phyloP scores from a whole-genome alignment of 345 rosid genomes.

The Boechera stricta region DNA sequence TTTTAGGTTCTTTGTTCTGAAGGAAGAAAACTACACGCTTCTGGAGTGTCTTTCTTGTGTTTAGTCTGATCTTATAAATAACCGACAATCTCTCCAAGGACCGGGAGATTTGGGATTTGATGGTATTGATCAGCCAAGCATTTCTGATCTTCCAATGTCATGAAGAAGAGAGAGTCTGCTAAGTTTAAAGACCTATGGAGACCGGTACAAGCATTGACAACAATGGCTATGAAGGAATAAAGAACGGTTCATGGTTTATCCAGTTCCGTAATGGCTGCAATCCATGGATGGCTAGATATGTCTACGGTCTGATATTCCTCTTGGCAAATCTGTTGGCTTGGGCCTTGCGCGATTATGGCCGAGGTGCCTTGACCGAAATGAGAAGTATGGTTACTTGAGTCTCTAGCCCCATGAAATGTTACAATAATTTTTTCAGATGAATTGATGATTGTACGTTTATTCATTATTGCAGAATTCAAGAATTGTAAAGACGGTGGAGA shows the following conservation, averaged over 20 bases:
- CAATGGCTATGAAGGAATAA: conserved; percentile 47
- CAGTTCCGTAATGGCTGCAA: conserved; percentile 80
- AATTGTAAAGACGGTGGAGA: conserved; percentile 68
- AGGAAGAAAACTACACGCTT: neutral
- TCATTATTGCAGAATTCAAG: conserved; percentile 60
- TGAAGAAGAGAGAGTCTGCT: conserved; percentile 49
- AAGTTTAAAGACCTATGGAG: conserved; percentile 57
- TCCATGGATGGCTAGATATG: conserved; percentile 98
- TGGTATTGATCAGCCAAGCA: neutral
- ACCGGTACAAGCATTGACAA: conserved; percentile 46
- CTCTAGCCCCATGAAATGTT: neutral
- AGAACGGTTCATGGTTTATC: conserved; percentile 69
- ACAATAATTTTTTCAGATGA: neutral
- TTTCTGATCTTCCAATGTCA: conserved; percentile 44
- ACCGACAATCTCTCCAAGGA: neutral
- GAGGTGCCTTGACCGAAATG: conserved; percentile 65
- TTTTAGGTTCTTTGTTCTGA: neutral
- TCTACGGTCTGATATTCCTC: conserved; percentile 77
- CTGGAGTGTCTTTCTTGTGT: conserved; percentile 20
- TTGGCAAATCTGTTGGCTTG: conserved; percentile 79
- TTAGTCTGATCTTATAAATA: neutral
- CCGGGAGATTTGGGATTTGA: neutral
- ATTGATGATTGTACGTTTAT: conserved; percentile 22
- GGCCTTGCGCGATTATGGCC: conserved; percentile 85
- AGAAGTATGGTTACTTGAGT: conserved; percentile 52